Percentiles rank a stretch among this genome's conserved stretches.
These are phyloP conservation scores for Lenzites betulinus DNA, from an alignment of 768 basidiomycete species.

Conservation along the genomic window DNA sequence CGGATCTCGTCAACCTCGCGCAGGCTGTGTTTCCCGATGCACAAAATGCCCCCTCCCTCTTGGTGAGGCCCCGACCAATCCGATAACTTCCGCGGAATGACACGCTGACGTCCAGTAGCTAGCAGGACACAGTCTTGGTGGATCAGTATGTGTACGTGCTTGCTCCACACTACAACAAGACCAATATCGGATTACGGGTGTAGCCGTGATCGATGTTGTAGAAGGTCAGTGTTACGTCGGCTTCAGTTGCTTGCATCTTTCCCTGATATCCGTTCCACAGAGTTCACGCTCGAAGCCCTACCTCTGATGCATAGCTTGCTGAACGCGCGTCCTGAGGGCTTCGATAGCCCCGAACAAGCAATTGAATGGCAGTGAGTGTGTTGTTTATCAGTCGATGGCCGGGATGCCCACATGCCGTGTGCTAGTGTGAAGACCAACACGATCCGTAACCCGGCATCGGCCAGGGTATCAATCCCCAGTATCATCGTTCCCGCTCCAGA, in stretches of 20 bases:
- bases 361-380: constrained; percentile 92
- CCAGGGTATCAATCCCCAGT: constrained; percentile 85
- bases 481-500: constrained; percentile 55
- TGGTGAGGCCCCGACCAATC: constrained; percentile 51
- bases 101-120: constrained; percentile 8
- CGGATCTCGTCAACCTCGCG: constrained; percentile 75
- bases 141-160: constrained; percentile 78
- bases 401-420: background rate
- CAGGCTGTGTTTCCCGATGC: constrained; percentile 70
- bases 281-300: constrained; percentile 90
- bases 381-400: background rate
- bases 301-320: constrained; percentile 91
- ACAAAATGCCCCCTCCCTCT: constrained; percentile 61
- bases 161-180: constrained; percentile 65
- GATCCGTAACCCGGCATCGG: constrained; percentile 79
- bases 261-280: constrained; percentile 38
- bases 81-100: background rate
- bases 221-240: constrained; percentile 18
- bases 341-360: constrained; percentile 79
- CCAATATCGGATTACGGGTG: constrained; percentile 73
- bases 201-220: constrained; percentile 53
- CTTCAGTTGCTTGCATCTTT: too few species aligned
- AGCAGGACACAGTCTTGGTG: constrained; percentile 97
- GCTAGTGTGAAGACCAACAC: constrained; percentile 76
- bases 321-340: constrained; percentile 82